These are phyloP conservation scores for Fragilariopsis cylindrus DNA, from an alignment of 108 stramenopile species.

Conservation along the genomic window DNA sequence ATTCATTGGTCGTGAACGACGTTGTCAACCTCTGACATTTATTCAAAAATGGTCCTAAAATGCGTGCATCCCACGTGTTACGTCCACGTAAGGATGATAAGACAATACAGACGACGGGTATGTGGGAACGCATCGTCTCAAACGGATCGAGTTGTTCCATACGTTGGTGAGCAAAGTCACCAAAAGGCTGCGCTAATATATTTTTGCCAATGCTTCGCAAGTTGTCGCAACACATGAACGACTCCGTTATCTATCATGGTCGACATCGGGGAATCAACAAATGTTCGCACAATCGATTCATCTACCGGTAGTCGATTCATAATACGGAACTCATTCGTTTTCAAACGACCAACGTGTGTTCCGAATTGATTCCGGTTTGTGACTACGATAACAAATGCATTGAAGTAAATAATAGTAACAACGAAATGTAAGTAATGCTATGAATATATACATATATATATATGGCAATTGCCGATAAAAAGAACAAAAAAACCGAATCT, in stretches of 20 bases:
- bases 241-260: constrained; percentile 49
- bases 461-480: too few species aligned
- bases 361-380: constrained; percentile 46
- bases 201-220: constrained; percentile 44
- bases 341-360: constrained; percentile 33
- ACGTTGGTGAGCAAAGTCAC: constrained; percentile 41
- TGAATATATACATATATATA: too few species aligned
- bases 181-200: constrained; percentile 30
- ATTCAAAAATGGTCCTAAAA: constrained; percentile 37
- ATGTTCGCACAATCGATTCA: constrained; percentile 40
- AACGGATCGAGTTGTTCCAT: constrained; percentile 50
- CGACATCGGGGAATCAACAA: constrained; percentile 28
- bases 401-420: too few species aligned
- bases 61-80: constrained; percentile 33
- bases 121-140: constrained; percentile 44
- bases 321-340: constrained; percentile 36
- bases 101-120: constrained; percentile 34
- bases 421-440: too few species aligned
- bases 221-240: constrained; percentile 32
- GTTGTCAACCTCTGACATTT: constrained; percentile 37
- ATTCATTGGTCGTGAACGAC: constrained; percentile 10
- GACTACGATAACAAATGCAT: neutral
- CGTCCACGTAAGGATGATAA: constrained; percentile 39
- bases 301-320: constrained; percentile 39
- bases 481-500: too few species aligned